Conservation (phyloP, 2,329 filamentous ascomycete species). For the Tolypocladium ophioglossoides region DNA sequence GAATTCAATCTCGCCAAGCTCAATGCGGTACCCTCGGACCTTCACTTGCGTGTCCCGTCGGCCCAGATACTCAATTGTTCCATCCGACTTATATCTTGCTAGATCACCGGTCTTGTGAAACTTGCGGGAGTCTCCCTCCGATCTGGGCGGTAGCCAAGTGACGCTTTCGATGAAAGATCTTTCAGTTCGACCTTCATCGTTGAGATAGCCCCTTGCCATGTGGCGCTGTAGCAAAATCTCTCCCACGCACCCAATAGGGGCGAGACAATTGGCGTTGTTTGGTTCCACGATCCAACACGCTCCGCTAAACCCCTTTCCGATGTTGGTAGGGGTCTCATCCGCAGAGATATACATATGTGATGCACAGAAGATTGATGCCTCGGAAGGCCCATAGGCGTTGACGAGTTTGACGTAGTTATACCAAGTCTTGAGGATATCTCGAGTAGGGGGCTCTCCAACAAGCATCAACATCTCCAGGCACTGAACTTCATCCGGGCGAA, state of each 20-base stretch:
- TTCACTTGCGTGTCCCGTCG: constrained; percentile 16
- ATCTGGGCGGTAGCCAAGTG: not conserved
- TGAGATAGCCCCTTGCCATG: not conserved
- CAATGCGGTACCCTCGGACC: constrained; percentile 12
- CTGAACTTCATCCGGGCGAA: constrained; percentile 1
- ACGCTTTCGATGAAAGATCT: not conserved
- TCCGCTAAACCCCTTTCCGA: not conserved
- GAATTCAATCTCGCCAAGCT: not conserved
- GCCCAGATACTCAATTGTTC: too few relatives aligned
- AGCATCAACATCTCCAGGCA: constrained; percentile 1
- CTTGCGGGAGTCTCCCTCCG: not conserved
- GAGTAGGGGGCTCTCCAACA: constrained; percentile 1
- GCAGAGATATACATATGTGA: not conserved
- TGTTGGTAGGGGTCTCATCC: not conserved
- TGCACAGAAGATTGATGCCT: not conserved
- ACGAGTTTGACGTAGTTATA: not conserved
- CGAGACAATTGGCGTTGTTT: not conserved
- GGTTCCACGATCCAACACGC: not conserved
- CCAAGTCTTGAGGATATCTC: not conserved
- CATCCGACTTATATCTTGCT: constrained; percentile 18
- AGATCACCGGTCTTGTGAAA: constrained; percentile 10
- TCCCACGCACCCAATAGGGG: not conserved
- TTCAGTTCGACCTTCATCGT: not conserved
- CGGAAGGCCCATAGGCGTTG: not conserved
- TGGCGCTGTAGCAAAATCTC: not conserved